Base-by-base conservation (phyloP, 2,329 filamentous ascomycete genomes). In the Sarocladium brachiariae region DNA sequence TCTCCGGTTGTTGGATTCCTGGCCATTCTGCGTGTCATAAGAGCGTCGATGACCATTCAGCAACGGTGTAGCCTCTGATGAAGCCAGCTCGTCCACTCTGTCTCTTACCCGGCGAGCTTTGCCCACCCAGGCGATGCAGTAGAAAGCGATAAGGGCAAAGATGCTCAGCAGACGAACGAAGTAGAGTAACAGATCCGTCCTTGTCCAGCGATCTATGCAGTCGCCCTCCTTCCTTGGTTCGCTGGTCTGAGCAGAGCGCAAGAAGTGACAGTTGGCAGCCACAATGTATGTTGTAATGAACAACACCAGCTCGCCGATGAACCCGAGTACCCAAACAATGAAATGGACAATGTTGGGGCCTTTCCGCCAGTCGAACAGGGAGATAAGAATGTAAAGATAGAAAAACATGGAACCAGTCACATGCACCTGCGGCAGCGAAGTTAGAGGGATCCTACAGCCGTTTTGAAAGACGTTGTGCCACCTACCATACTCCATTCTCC, bases 401-500 rank as follows among this genome's bases (percentile, higher is more conserved):
- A 93, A 82, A 73, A 95, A 96, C 57, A 90, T 86, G 39, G 88
- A 86, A 50, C 86, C 89, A 51, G 89, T 80, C 55, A 95, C 75
- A 67, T 95, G 95, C 62, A 95, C 85, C 90, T 96, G 61, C 46
- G 46, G 47, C 25, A 51, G 46, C 18, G 52, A 8, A 25, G 9
- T 43, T 10, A 27, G 21, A 51, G 49, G 46, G 31, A 49, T 39
- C 41, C 52, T 27, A 53, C 48, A 13, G 35, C 14, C 5, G n/a
- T 14, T 21, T 16, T 10, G 27, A 14, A 35, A 23, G 27, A 25
- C 37, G 30, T n/a, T 16, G 18, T 38, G 25, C 6, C 51, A 71
- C 85, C 64, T 81, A 91, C 88, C 70, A 87, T 84, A 51, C 80
- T 78, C 58, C 81, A 77, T 70, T 93, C 81, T 51, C 87, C 87